Conservation (phyloP, 352 stramenopile genomes). For the Phytophthora tubulina region DNA sequence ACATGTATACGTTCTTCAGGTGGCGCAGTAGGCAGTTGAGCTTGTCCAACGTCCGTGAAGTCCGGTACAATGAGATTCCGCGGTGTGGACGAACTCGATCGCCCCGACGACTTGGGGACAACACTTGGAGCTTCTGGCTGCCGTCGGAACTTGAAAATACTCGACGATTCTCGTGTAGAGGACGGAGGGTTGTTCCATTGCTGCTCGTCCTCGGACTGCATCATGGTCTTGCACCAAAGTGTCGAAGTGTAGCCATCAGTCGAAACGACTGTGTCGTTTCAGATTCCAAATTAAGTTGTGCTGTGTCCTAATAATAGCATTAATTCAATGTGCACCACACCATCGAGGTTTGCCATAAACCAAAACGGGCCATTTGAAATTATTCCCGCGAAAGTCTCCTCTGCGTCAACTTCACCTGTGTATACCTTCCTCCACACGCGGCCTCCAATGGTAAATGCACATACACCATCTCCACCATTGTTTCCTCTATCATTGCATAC, state of each 20-base stretch:
- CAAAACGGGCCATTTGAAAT: constrained; percentile 36
- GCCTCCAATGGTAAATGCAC: constrained; percentile 43
- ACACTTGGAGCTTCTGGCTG: constrained; percentile 17
- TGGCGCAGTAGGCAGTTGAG: constrained; percentile 24
- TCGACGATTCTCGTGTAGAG: constrained; percentile 7
- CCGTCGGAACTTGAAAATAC: constrained; percentile 56
- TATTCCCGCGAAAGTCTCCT: constrained; percentile 39
- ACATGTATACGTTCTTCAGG: constrained; percentile 2
- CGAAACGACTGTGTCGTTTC: constrained; percentile 38
- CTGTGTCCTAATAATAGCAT: constrained; percentile 6
- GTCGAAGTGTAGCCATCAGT: constrained; percentile 27
- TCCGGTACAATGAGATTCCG: constrained; percentile 53
- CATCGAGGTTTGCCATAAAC: background rate
- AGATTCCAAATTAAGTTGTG: constrained; percentile 28
- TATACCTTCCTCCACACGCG: constrained; percentile 11
- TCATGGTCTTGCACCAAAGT: constrained; percentile 6
- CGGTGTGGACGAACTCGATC: constrained; percentile 34
- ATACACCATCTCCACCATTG: background rate
- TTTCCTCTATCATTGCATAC: constrained; percentile 14
- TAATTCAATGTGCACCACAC: constrained; percentile 22
- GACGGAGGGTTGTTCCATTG: constrained; percentile 16
- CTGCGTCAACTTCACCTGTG: constrained; percentile 6
- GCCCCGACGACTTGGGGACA: constrained; percentile 33
- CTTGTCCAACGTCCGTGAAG: constrained; percentile 25
- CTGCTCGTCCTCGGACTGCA: constrained; percentile 19